phyloP scores from a whole-genome alignment of 1,139 yeast genomes.

The Groenewaldozyma sp. region DNA sequence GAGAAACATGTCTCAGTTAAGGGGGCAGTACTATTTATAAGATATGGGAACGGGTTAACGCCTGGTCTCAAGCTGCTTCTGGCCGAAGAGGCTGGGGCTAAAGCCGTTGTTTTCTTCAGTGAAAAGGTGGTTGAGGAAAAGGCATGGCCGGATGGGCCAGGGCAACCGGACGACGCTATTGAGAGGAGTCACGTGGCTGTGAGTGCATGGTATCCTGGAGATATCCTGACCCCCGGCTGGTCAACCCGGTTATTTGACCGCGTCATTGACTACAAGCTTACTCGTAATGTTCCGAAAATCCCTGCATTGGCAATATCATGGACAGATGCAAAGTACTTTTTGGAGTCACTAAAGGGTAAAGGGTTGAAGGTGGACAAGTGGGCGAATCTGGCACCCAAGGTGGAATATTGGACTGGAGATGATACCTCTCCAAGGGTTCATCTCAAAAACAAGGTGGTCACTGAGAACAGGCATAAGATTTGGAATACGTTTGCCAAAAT shows the following conservation, averaged over 20 bases:
- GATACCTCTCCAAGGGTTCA: constrained; percentile 31
- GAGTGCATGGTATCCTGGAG: constrained; percentile 64
- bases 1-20: constrained; percentile 31
- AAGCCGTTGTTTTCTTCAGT: constrained; percentile 48
- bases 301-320: constrained; percentile 73
- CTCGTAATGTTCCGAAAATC: constrained; percentile 53
- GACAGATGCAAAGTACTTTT: constrained; percentile 50
- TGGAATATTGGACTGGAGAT: constrained; percentile 39
- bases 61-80: constrained; percentile 45
- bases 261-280: constrained; percentile 36
- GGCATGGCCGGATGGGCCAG: constrained; percentile 30
- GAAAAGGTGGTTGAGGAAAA: constrained; percentile 23
- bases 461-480: constrained; percentile 53
- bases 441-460: constrained; percentile 39
- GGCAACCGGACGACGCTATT: constrained; percentile 38
- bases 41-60: constrained; percentile 43
- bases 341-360: constrained; percentile 37
- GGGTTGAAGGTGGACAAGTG: constrained; percentile 37
- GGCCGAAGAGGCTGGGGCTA: constrained; percentile 45
- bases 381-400: constrained; percentile 20
- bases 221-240: constrained; percentile 74
- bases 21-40: constrained; percentile 48
- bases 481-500: constrained; percentile 78
- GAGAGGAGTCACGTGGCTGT: constrained; percentile 60
- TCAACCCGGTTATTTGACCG: constrained; percentile 35